Base-by-base conservation (phyloP, 1,284 basidiomycete species). In the Stereum hirsutum region DNA sequence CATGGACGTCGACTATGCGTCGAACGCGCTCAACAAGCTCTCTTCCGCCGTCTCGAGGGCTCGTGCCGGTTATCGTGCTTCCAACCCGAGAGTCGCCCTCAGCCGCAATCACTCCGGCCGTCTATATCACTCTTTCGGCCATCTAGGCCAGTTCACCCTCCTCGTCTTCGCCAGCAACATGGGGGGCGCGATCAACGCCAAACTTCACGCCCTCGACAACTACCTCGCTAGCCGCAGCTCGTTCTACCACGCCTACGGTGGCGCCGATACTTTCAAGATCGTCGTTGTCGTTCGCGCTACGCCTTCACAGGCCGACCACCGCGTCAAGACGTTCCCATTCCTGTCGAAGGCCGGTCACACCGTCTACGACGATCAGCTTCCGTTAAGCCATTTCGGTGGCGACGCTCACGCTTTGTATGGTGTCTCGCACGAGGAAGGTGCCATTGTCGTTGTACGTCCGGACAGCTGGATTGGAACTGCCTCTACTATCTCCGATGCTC, bases 401-500 rank as follows among this genome's bases (percentile, higher is more conserved):
- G 53, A 51, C 10, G 62, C 58, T 2, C 73, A 79, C 48, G 57
- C 62, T 33, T 62, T 54, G 47, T 77, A 73, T 48, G 84, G 83
- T 0, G 67, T 86, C 27, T 62, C 65, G 5, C 53, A 64, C 15
- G 58, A 60, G 2, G 11, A 11, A 12, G 85, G 84, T 21, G 79
- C 72, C 5, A 59, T 86, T 15, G 74, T 85, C 23, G 66, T 82
- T 25, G 74, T 86, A 11, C 70, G 86, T 25, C 85, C 85, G 2
- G 85, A 89, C 52, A 84, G 83, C 8, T 87, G 85, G 47, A 73
- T 89, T 12, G 80, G 79, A 2, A 64, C 65, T 42, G 63, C 84
- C 15, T 65, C 66, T 1, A 69, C 78, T 0, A 57, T 84, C 32
- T 62, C 74, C 28, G 57, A 64, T 3, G 49, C 63, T 25, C 51